Evolutionary conservation across 306 rosid genomes (phyloP), one percentile per base, ranked within the genome.

Genomic region (Cyamopsis tetragonoloba): DNA sequence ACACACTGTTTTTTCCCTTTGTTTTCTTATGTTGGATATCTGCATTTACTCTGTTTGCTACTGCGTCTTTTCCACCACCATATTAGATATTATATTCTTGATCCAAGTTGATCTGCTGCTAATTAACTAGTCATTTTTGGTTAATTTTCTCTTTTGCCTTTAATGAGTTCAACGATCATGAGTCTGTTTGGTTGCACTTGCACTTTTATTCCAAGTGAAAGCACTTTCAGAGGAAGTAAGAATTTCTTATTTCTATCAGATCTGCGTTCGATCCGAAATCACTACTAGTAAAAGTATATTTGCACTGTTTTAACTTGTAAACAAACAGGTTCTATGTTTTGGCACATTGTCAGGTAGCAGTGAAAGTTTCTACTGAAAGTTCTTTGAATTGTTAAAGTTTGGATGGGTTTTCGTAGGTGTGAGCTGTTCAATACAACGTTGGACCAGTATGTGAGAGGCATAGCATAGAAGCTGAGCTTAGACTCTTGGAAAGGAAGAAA

Each of bases 371-470:
- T n/a, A n/a, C n/a, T n/a, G n/a, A 35, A 46, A 18, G 26, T 12
- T 20, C 11, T 57, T 58, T 59, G 3, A 19, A 38, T 35, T 6
- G 54, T 15, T 41, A 4, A 46, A 56, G 13, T 70, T 47, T 53
- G 28, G 7, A 31, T 74, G 82, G 53, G 55, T 18, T 48, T 72
- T 58, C 70, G 50, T 72, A 92, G 98, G 87, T 85, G 81, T 61
- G 92, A 89, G 81, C 87, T 89, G 54, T 92, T 92, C 88, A 84
- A 86, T 81, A 92, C 98, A 54, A 76, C 86, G 10, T 88, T 92
- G 67, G 95, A 89, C 83, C 96, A 92, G 66, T 87, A 92, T 81
- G 89, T 84, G 28, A 87, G 95, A 77, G 91, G 88, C 82, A 87
- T 92, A 63, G 87, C 86, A 1, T 92, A 86, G 82, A 72, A 61